Evolutionary conservation across 495 filamentous ascomycete genomes (phyloP).

Genomic region (Xylaria scruposa): DNA sequence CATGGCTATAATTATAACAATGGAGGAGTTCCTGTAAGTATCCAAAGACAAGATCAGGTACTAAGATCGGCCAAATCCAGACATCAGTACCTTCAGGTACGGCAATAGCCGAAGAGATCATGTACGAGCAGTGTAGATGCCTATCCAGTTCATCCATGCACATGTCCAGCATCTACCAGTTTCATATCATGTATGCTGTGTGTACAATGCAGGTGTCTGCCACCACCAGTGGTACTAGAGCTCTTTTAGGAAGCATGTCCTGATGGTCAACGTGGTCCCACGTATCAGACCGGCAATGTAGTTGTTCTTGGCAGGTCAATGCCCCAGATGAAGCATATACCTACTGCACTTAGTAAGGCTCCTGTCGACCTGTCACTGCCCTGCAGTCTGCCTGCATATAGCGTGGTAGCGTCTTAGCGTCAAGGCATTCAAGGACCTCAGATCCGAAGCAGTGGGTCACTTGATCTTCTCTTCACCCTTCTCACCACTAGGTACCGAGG

Average conservation of each 20-base stretch:
- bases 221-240: neutral
- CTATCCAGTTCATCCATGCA: neutral
- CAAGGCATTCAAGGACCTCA: conserved; percentile 27
- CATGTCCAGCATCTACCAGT: neutral
- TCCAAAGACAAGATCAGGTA: neutral
- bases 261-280: neutral
- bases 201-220: conserved; percentile 7
- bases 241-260: conserved; percentile 11
- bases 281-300: conserved; percentile 15
- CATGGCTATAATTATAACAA: conserved; percentile 13
- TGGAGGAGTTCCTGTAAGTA: neutral
- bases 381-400: neutral
- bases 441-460: conserved; percentile 28
- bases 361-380: neutral
- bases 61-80: neutral
- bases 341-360: conserved; percentile 8
- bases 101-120: neutral
- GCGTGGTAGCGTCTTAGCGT: neutral
- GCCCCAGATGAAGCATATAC: conserved; percentile 2
- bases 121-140: neutral
- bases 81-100: neutral
- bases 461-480: conserved; percentile 1
- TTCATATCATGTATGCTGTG: neutral
- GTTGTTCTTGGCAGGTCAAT: conserved; percentile 22
- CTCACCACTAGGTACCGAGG: too few species aligned